Evolutionary conservation across 2,329 filamentous ascomycete species (phyloP).

Genomic region (Colletotrichum sp.): DNA sequence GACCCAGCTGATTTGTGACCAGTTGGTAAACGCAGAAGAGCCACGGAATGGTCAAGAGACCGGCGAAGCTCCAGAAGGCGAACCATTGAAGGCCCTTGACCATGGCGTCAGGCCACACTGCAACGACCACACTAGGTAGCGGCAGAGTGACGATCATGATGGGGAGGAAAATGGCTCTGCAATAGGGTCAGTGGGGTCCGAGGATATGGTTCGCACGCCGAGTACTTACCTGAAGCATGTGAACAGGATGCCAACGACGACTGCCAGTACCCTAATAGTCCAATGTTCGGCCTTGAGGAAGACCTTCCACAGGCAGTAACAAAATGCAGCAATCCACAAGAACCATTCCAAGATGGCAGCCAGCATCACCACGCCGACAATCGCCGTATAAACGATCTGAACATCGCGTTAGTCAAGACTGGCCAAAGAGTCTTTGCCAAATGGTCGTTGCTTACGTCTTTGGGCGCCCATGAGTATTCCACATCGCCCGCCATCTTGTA

Average conservation of each 20-base stretch:
- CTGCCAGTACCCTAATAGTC: constrained; percentile 79
- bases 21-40: constrained; percentile 92
- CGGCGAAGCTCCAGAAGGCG: constrained; percentile 91
- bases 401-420: constrained; percentile 18
- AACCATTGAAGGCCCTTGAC: constrained; percentile 87
- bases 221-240: background rate
- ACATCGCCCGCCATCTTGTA: constrained; percentile 44
- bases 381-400: constrained; percentile 83
- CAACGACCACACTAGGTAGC: constrained; percentile 73
- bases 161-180: constrained; percentile 79
- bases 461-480: constrained; percentile 53
- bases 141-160: constrained; percentile 95
- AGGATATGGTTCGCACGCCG: background rate
- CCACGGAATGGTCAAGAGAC: constrained; percentile 87
- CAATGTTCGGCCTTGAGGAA: constrained; percentile 89
- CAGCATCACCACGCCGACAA: constrained; percentile 82
- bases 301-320: constrained; percentile 90
- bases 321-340: constrained; percentile 90
- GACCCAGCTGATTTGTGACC: constrained; percentile 84
- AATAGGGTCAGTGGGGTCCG: constrained; percentile 17
- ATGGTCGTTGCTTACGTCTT: constrained; percentile 37
- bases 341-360: constrained; percentile 92
- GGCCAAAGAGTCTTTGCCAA: background rate
- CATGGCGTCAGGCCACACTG: constrained; percentile 73
- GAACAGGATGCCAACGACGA: constrained; percentile 77